phyloP scores from a whole-genome alignment of 2,329 filamentous ascomycete species.

The Rhinocladiella similis region DNA sequence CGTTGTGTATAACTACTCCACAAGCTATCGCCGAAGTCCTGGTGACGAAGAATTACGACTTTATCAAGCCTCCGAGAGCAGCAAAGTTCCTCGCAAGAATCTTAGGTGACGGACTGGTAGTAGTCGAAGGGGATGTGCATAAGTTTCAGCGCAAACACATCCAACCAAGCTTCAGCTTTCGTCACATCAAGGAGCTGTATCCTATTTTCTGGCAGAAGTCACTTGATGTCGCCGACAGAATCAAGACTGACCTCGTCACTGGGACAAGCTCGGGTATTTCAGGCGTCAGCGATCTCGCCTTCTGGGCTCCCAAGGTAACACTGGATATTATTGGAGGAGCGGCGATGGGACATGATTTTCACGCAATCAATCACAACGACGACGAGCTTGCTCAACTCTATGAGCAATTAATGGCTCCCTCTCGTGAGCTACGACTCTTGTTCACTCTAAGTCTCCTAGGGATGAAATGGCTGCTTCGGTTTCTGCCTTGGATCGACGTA shows the following conservation, averaged over 20 bases:
- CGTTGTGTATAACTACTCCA: conserved; percentile 47
- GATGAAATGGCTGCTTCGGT: not conserved
- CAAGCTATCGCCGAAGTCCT: conserved; percentile 50
- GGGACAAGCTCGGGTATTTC: conserved; percentile 28
- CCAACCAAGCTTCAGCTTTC: not conserved
- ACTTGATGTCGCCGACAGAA: not conserved
- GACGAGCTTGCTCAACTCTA: conserved; percentile 61
- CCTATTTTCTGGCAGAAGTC: conserved; percentile 7
- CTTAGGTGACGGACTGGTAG: conserved; percentile 3
- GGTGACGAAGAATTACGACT: not conserved
- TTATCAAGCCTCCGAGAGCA: conserved; percentile 3
- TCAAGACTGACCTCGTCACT: conserved; percentile 25
- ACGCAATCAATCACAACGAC: conserved; percentile 60
- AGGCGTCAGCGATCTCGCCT: conserved; percentile 5
- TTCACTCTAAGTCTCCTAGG: conserved; percentile 62
- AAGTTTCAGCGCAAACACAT: conserved; percentile 5
- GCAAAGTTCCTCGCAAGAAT: not conserved
- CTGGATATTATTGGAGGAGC: conserved; percentile 57
- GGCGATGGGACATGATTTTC: conserved; percentile 55
- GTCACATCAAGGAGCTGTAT: conserved; percentile 6
- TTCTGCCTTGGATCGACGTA: not conserved
- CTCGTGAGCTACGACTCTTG: conserved; percentile 53
- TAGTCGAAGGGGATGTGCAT: conserved; percentile 8
- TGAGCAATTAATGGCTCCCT: conserved; percentile 54
- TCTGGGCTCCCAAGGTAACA: conserved; percentile 47